Percentiles rank a stretch among this genome's conserved stretches.
Evolutionary conservation across 1,139 yeast species (phyloP).

Genomic region (Debaryomyces sp.): DNA sequence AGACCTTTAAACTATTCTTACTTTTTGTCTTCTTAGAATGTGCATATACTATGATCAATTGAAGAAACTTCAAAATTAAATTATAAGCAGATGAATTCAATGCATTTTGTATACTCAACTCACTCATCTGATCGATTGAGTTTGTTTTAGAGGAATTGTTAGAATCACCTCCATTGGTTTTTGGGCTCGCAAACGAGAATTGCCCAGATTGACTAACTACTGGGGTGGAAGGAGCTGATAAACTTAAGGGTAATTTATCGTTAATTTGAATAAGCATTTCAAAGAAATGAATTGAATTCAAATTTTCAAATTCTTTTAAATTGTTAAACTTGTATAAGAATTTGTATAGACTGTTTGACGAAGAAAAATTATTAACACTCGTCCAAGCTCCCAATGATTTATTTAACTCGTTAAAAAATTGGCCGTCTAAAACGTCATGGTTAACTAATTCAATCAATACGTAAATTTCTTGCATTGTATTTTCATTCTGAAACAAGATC

Average conservation of each 20-base stretch:
- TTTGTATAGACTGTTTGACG: conserved; percentile 23
- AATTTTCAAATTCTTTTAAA: conserved; percentile 35
- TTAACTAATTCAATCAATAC: conserved; percentile 38
- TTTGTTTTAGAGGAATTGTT: conserved; percentile 8
- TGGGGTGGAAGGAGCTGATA: conserved; percentile 51
- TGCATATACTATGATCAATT: conserved; percentile 40
- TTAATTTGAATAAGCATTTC: conserved; percentile 42
- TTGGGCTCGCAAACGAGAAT: conserved; percentile 12
- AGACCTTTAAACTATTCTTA: conserved; percentile 33
- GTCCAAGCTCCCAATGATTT: conserved; percentile 32
- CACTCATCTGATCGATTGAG: conserved; percentile 3
- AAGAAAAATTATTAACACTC: conserved; percentile 18
- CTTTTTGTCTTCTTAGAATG: conserved; percentile 36
- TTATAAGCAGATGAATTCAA: conserved; percentile 31
- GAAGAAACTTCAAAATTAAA: conserved; percentile 34
- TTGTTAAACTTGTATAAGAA: conserved; percentile 27
- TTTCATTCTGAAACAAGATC: conserved; percentile 29
- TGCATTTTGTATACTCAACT: background rate
- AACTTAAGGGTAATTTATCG: conserved; percentile 46
- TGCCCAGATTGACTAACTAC: conserved; percentile 24
- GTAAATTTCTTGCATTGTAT: conserved; percentile 30
- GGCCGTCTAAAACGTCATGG: conserved; percentile 33
- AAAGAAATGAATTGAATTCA: conserved; percentile 33
- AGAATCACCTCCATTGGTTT: conserved; percentile 8
- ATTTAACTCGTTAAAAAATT: conserved; percentile 29